Percentiles rank a stretch among this genome's conserved stretches.
Evolutionary conservation across 176 grass and related monocot species (phyloP).

Genomic region (Rhynchospora pubera): DNA sequence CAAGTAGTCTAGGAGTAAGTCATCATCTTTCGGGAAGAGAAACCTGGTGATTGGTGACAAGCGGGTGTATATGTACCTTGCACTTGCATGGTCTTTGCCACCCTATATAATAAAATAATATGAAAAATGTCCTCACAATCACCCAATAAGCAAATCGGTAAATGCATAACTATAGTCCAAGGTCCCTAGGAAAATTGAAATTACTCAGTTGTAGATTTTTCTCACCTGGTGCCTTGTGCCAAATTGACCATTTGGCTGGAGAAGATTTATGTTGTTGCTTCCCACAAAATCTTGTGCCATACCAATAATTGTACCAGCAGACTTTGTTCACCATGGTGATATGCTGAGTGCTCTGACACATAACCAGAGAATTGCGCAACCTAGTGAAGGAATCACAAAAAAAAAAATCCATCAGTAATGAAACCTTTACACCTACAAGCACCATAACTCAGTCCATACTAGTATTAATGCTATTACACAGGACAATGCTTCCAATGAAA

Average conservation of each 20-base stretch:
- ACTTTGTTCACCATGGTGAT: slow-evolving; percentile 45
- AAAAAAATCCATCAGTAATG: neutral
- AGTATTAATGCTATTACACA: neutral
- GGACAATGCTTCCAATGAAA: neutral
- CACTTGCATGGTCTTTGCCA: slow-evolving; percentile 51
- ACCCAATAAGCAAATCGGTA: neutral
- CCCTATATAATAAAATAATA: slow-evolving; percentile 16
- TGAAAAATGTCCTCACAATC: neutral
- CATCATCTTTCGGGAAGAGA: slow-evolving; percentile 41
- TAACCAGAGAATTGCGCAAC: slow-evolving; percentile 45
- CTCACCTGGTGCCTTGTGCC: slow-evolving; percentile 43
- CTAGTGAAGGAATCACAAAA: slow-evolving; percentile 3
- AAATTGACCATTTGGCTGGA: slow-evolving; percentile 43
- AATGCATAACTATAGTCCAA: neutral
- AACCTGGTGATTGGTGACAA: slow-evolving; percentile 33
- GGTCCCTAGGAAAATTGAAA: neutral
- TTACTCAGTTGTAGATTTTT: neutral
- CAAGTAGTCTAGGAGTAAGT: slow-evolving; percentile 42
- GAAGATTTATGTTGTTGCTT: slow-evolving; percentile 45
- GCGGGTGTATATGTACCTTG: slow-evolving; percentile 39
- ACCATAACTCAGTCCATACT: neutral
- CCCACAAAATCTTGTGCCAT: slow-evolving; percentile 61
- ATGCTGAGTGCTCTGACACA: slow-evolving; percentile 44
- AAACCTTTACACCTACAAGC: neutral
- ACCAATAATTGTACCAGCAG: slow-evolving; percentile 41